These are phyloP conservation scores for Dipteronia sinensis DNA, from an alignment of 345 rosid species.

Conservation along the genomic window DNA sequence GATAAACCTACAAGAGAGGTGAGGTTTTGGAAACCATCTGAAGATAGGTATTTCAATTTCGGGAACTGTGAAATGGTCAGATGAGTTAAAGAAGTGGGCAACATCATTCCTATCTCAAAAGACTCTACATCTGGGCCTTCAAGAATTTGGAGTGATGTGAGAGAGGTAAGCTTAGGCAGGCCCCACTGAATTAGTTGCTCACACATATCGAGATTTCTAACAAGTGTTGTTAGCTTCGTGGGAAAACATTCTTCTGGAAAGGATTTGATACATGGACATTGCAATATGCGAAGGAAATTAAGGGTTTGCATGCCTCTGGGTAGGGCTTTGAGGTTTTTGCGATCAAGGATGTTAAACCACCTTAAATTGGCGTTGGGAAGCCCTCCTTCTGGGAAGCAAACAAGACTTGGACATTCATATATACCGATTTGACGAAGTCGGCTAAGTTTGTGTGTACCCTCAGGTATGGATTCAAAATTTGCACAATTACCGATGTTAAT, in stretches of 20 bases:
- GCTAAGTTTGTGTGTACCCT: neutral
- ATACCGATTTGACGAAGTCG: neutral
- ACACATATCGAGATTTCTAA: neutral
- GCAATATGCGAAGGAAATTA: neutral
- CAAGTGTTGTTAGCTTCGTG: constrained; percentile 1
- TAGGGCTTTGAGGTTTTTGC: neutral
- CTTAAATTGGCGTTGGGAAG: neutral
- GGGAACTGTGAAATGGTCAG: neutral
- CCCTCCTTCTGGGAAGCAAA: constrained; percentile 5
- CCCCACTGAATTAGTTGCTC: constrained; percentile 22
- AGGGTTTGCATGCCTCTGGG: constrained; percentile 7
- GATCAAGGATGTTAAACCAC: neutral
- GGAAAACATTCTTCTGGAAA: constrained; percentile 12
- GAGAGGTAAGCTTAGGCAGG: constrained; percentile 21
- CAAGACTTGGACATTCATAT: neutral
- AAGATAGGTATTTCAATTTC: neutral
- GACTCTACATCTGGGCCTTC: constrained; percentile 16
- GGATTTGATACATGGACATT: constrained; percentile 2
- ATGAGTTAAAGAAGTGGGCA: constrained; percentile 10
- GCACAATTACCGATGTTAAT: neutral
- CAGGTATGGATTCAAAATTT: neutral
- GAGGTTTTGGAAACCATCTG: neutral
- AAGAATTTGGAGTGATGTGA: neutral
- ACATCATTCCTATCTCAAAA: constrained; percentile 21
- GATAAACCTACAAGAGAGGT: neutral